Evolutionary conservation across 176 grass and related monocot species (phyloP).

Genomic region (Carex parvula): DNA sequence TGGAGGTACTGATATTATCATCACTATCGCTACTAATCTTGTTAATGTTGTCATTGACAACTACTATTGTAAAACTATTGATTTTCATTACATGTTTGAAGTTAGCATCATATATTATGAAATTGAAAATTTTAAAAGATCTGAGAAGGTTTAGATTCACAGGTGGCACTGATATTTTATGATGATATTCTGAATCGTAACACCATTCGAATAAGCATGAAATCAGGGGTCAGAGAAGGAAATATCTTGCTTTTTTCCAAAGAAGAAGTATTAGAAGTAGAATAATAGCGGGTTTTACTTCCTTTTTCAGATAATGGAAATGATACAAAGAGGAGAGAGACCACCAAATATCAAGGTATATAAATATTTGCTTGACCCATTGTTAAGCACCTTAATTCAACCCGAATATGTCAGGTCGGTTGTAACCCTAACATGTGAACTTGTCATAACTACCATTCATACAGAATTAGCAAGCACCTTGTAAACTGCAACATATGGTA

Average conservation of each 20-base stretch:
- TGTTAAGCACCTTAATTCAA: background rate
- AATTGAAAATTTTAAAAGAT: background rate
- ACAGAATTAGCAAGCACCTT: background rate
- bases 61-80: background rate
- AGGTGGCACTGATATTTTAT: background rate
- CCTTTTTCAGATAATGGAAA: constrained; percentile 23
- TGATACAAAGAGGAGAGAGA: constrained; percentile 32
- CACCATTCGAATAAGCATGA: background rate
- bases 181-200: background rate
- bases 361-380: background rate
- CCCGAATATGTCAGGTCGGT: background rate
- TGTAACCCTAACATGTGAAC: background rate
- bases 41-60: background rate
- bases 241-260: background rate
- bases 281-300: background rate
- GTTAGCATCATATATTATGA: background rate
- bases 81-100: background rate
- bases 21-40: background rate
- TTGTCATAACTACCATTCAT: background rate
- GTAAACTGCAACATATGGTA: background rate
- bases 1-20: constrained; percentile 25
- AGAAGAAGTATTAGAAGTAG: background rate
- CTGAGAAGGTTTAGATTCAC: background rate
- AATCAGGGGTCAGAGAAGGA: no score
- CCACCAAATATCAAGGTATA: constrained; percentile 29